Evolutionary conservation across 2,329 filamentous ascomycete genomes (phyloP).

Genomic region (Monilinia aucupariae): DNA sequence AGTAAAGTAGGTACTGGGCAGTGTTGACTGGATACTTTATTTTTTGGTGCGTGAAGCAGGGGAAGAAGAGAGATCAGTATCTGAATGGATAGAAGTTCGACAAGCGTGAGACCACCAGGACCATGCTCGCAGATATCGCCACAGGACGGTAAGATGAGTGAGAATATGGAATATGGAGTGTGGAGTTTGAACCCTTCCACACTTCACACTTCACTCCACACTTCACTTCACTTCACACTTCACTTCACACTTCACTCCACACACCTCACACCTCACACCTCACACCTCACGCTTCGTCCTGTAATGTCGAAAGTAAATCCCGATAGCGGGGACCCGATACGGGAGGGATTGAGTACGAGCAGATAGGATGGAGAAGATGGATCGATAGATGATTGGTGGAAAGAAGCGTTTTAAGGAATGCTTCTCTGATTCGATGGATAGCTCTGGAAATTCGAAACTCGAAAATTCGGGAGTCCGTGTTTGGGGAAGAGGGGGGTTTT

Average conservation of each 20-base stretch:
- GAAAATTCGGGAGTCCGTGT: too few relatives aligned
- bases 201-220: too few relatives aligned
- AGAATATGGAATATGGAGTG: too few relatives aligned
- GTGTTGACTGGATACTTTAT: background rate
- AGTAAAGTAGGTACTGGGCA: background rate
- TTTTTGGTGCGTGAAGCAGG: constrained; percentile 9
- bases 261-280: too few relatives aligned
- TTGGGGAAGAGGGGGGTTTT: too few relatives aligned
- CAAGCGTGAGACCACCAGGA: constrained; percentile 5
- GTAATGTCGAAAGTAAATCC: constrained; percentile 3
- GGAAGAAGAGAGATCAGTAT: constrained; percentile 3
- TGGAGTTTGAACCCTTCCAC: constrained; percentile 11
- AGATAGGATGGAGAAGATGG: too few relatives aligned
- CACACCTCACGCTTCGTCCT: too few relatives aligned
- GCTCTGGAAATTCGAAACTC: too few relatives aligned
- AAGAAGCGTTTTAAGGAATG: too few relatives aligned
- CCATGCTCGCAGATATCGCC: constrained; percentile 8
- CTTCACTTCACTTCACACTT: too few relatives aligned
- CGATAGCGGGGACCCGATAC: constrained; percentile 8
- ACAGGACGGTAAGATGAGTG: constrained; percentile 13
- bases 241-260: too few relatives aligned
- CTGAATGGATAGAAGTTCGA: constrained; percentile 5
- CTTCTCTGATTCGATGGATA: too few relatives aligned
- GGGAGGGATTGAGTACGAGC: background rate
- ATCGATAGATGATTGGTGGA: background rate